Percentiles rank a stretch among this genome's conserved stretches.
phyloP scores from a whole-genome alignment of 305 asterid species.

The Rubia tinctorum region DNA sequence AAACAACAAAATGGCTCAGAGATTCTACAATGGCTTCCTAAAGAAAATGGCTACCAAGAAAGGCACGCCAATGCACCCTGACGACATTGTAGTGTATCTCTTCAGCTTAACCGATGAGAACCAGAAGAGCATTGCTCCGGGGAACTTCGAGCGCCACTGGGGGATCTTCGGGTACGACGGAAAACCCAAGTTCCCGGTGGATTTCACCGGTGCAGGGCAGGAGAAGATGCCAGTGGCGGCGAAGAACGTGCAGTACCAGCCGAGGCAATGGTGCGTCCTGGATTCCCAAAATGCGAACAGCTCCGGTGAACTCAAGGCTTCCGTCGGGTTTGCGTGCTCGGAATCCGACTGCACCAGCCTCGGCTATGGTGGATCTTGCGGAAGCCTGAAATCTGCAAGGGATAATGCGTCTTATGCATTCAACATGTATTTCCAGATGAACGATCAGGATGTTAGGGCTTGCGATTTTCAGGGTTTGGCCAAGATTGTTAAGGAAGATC shows the following conservation, averaged over 20 bases:
- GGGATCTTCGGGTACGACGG: slow-evolving; percentile 36
- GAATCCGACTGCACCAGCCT: slow-evolving; percentile 19
- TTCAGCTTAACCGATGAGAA: slow-evolving; percentile 37
- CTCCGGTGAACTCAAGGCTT: neutral
- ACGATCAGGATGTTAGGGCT: slow-evolving; percentile 38
- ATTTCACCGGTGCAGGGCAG: slow-evolving; percentile 18
- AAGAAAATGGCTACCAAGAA: slow-evolving; percentile 26
- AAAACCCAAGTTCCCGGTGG: slow-evolving; percentile 25
- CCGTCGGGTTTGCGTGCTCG: neutral
- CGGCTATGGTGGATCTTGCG: slow-evolving; percentile 14
- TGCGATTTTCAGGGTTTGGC: slow-evolving; percentile 63
- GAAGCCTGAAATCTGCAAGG: neutral
- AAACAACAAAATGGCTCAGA: slow-evolving; percentile 17
- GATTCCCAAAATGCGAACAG: neutral
- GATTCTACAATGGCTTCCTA: slow-evolving; percentile 32
- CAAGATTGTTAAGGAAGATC: slow-evolving; percentile 27
- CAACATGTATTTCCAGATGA: slow-evolving; percentile 23
- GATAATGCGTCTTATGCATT: slow-evolving; percentile 22
- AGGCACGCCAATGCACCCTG: slow-evolving; percentile 36
- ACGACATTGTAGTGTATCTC: slow-evolving; percentile 26
- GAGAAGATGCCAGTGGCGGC: slow-evolving; percentile 15
- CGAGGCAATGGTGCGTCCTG: slow-evolving; percentile 23
- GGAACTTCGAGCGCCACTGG: slow-evolving; percentile 40
- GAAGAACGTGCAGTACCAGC: slow-evolving; percentile 13
- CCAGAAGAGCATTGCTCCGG: slow-evolving; percentile 27